Evolutionary conservation across 2,329 filamentous ascomycete genomes (phyloP).

Genomic region (Pyrenophora seminiperda): DNA sequence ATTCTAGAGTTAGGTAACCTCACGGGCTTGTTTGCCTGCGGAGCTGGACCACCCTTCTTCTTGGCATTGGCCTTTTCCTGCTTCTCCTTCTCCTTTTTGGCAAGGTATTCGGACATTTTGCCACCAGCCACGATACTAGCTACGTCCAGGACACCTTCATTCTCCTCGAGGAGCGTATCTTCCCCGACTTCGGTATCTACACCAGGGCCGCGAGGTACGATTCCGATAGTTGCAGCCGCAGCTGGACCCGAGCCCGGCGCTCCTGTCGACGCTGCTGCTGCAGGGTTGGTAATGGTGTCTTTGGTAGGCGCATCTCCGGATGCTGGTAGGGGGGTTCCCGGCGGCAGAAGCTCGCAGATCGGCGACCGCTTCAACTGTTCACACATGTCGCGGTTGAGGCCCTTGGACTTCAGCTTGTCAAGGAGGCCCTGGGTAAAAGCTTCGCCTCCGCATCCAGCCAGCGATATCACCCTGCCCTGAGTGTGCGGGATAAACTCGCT

Average conservation of each 20-base stretch:
- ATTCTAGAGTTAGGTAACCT: slow-evolving; percentile 75
- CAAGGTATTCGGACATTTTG: slow-evolving; percentile 80
- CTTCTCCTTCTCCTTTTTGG: slow-evolving; percentile 82
- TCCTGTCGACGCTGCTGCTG: slow-evolving; percentile 62
- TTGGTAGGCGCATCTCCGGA: slow-evolving; percentile 51
- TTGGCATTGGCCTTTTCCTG: slow-evolving; percentile 65
- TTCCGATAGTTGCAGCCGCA: slow-evolving; percentile 50
- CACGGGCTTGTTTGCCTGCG: slow-evolving; percentile 63
- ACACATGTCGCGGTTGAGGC: slow-evolving; percentile 66
- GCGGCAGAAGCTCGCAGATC: slow-evolving; percentile 66
- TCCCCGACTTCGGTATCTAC: slow-evolving; percentile 60
- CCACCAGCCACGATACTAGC: slow-evolving; percentile 83
- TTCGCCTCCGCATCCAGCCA: slow-evolving; percentile 79
- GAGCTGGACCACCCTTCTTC: slow-evolving; percentile 64
- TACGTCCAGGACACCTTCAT: slow-evolving; percentile 80
- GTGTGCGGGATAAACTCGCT: slow-evolving; percentile 79
- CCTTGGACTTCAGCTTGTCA: slow-evolving; percentile 65
- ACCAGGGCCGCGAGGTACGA: slow-evolving; percentile 59
- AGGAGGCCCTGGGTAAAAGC: slow-evolving; percentile 78
- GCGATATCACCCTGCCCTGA: slow-evolving; percentile 64
- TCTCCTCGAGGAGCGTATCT: slow-evolving; percentile 58
- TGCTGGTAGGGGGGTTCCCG: slow-evolving; percentile 60
- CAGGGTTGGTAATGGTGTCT: slow-evolving; percentile 55
- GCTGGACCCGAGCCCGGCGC: slow-evolving; percentile 54
- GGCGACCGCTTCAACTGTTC: slow-evolving; percentile 68